Base-by-base conservation (phyloP, 2,329 filamentous ascomycete genomes). In the Ophiostoma himal-ulmi region DNA sequence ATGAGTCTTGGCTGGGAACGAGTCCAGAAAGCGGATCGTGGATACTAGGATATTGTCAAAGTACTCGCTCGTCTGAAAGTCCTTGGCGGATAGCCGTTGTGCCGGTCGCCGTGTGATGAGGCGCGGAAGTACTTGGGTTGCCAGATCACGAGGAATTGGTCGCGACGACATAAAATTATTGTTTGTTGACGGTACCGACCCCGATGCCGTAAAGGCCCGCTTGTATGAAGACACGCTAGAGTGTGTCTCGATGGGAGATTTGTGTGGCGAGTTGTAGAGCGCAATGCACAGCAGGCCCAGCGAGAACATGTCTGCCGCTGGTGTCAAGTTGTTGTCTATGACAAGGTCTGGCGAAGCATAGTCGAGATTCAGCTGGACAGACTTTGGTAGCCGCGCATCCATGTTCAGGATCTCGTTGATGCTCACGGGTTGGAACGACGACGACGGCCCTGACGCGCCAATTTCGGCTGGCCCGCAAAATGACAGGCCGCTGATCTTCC, bases 41-140 rank as follows among this genome's bases (percentile, higher is more conserved):
- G 94, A 97, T 30, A 99, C 93, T 5, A 99, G 84, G 65, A 98
- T 92, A 76, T 98, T 99, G 80, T 99, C 93, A 78, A 99, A 99
- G 78, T 96, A 99, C 74, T 92, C 89, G 76, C 93, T 96, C 78
- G 97, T 88, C 77, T 99, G 95, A 75, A 99, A 98, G 75, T 97
- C 94, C 69, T 87, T 88, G 5, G 94, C 93, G 36, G 89, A 93
- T 82, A 98, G 86, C 64, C 95, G 88, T 77, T 96, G 92, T 3
- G 93, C 93, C 2, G 95, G 93, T 70, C 93, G 85, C 73, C 95
- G 86, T 0, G 94, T 95, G 71, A 99, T 94, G 64, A 99, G 85
- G 36, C 91, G 86, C 2, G 95, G 93, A 4, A 99, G 82, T 0
- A 98, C 91, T 73, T 91, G 86, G 22, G 85, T 84, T 11, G 88